Evolutionary conservation across 2,329 filamentous ascomycete genomes (phyloP).

Genomic region (Ophiostoma sp.): DNA sequence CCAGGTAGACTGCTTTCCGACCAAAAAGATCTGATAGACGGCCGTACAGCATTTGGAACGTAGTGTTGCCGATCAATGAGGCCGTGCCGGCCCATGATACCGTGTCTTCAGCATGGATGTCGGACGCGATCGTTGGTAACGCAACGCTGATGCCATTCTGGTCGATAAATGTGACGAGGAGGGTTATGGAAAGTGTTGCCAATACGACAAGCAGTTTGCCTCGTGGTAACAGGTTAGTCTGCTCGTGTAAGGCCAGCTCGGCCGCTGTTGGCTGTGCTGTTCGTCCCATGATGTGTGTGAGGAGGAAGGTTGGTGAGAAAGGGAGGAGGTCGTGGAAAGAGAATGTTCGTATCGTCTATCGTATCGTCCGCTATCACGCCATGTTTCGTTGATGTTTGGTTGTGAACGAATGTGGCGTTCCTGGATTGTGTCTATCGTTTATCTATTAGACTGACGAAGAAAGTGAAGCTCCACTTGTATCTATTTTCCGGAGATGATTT

Average conservation of each 20-base stretch:
- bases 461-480: not conserved
- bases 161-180: constrained; percentile 58
- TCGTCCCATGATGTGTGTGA: not conserved
- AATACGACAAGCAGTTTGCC: constrained; percentile 53
- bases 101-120: constrained; percentile 48
- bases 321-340: not conserved
- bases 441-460: not conserved
- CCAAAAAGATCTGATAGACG: constrained; percentile 62
- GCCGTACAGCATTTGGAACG: constrained; percentile 66
- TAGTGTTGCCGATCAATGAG: constrained; percentile 57
- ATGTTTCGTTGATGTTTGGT: not conserved
- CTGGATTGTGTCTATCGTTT: not conserved
- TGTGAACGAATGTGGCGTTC: not conserved
- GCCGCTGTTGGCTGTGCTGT: constrained; percentile 18
- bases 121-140: constrained; percentile 49
- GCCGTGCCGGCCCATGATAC: constrained; percentile 59
- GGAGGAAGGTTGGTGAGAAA: not conserved
- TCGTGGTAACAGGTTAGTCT: constrained; percentile 58
- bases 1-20: constrained; percentile 61
- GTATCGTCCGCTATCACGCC: not conserved
- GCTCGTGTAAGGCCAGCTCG: constrained; percentile 34
- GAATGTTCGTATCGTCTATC: not conserved
- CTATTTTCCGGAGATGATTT: not conserved
- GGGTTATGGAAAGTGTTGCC: constrained; percentile 50
- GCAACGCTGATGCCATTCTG: constrained; percentile 56